A percentile compares a stretch with the other conserved stretches of the same genome.
phyloP scores from a whole-genome alignment of 2,329 filamentous ascomycete species.

The Fusarium sacchari region DNA sequence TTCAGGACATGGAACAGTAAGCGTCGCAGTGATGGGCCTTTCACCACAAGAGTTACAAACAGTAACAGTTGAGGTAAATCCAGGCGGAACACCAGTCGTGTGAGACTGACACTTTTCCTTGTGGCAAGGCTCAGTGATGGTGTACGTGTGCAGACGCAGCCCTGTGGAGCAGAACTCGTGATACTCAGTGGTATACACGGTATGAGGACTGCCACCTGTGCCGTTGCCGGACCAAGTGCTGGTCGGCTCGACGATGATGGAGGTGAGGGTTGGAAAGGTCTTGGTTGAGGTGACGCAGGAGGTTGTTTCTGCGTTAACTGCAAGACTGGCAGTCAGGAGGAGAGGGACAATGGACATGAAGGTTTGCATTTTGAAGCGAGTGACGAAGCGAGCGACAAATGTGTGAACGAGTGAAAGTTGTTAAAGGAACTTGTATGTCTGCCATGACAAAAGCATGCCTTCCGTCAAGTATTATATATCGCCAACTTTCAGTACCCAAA shows the following conservation, averaged over 20 bases:
- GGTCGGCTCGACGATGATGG: neutral
- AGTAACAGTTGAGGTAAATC: neutral
- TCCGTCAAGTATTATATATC: neutral
- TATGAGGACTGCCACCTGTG: neutral
- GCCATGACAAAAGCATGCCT: accelerated
- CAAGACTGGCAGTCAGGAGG: neutral
- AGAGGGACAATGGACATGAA: neutral
- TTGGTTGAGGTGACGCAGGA: neutral
- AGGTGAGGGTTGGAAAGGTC: neutral
- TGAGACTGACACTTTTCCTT: neutral
- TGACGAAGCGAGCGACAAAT: neutral
- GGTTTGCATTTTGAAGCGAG: neutral
- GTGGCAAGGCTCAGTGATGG: neutral
- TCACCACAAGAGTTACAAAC: neutral
- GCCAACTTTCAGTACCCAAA: accelerated
- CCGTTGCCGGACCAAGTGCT: neutral
- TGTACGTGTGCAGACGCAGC: neutral
- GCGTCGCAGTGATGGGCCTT: neutral
- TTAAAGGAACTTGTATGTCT: neutral
- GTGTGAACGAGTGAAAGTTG: neutral
- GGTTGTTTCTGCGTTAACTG: neutral
- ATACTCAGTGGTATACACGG: neutral
- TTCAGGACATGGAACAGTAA: neutral
- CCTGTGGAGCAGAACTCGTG: neutral
- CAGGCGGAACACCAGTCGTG: neutral